Conservation (phyloP, 176 grass and related monocot species). For the Rhynchospora tenuis region DNA sequence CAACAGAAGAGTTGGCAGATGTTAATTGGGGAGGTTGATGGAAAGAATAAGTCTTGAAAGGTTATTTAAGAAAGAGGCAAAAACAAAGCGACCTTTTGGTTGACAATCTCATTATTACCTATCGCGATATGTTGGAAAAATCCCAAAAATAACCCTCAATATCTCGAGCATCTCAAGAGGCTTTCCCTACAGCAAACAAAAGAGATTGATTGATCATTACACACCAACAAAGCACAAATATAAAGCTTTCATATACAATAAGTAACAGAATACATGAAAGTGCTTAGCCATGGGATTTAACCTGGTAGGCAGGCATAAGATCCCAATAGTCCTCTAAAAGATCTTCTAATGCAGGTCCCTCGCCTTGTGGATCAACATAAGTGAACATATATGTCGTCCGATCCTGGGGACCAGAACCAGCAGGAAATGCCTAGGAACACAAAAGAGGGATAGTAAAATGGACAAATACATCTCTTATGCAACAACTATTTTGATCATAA, state of each 20-base stretch:
- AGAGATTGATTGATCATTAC: conserved; percentile 16
- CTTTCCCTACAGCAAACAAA: conserved; percentile 40
- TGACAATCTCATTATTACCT: conserved; percentile 40
- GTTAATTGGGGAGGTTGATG: neutral
- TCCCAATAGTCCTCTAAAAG: conserved; percentile 88
- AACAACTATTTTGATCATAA: neutral
- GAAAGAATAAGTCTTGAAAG: neutral
- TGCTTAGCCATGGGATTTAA: conserved; percentile 3
- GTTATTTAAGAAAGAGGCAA: neutral
- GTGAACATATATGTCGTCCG: conserved; percentile 98
- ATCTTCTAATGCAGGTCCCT: conserved; percentile 70
- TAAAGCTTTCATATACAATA: neutral
- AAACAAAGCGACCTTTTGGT: neutral
- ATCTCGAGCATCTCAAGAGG: conserved; percentile 73
- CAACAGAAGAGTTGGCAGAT: neutral
- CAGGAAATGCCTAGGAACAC: conserved; percentile 73
- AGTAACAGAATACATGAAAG: conserved; percentile 7
- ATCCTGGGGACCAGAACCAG: conserved; percentile 76
- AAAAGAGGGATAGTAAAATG: neutral
- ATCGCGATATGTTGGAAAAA: conserved; percentile 90
- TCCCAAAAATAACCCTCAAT: conserved; percentile 87
- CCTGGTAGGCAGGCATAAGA: conserved; percentile 86
- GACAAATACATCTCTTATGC: neutral
- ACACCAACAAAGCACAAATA: neutral
- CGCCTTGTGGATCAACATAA: conserved; percentile 67